Base-by-base conservation (phyloP, 345 rosid species). In the Citrus reticulata region DNA sequence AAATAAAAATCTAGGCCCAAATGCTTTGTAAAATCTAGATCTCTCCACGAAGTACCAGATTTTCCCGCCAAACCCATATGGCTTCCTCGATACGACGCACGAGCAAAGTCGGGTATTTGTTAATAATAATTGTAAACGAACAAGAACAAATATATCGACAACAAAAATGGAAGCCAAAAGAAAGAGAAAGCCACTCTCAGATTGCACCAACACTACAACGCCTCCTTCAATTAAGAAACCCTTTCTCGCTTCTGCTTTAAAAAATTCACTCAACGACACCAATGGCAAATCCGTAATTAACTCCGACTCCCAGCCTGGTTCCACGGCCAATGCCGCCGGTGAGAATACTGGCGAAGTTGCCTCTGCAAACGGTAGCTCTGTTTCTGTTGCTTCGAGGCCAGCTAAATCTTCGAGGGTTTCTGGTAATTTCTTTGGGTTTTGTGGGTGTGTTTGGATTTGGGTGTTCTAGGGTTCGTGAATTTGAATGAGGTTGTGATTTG, bases 161-260 rank as follows among this genome's bases (percentile, higher is more conserved):
- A 17, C n/a, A 14, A 5, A 54, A 63, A 78, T 32, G 78, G 68
- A 37, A 58, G 70, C 58, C 35, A 61, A 24, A 39, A 62, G 67
- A 35, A 57, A 29, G 24, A 71, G 86, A 81, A 79, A 68, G 20
- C 84, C 88, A 4, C 80, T 87, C 34, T 55, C 86, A 24, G 90
- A 88, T 82, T 82, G 84, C 87, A 85, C 88, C 74, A 88, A 88
- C 75, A 58, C 58, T 9, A 42, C 73, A 63, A 14, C 76, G 25
- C 49, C 81, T 3, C 72, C 80, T 2, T 55, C 72, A 22, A 42
- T 29, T 22, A 63, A 70, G 69, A 70, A 70, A 66, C 78, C 80
- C 72, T 59, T 14, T 74, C 54, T 66, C 49, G 34, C 32, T 2
- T 27, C 79, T 20, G 27, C 77, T 25, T 6, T 54, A 25, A 20